Conservation (phyloP, 176 grass and related monocot species). For the Tillandsia leiboldiana region DNA sequence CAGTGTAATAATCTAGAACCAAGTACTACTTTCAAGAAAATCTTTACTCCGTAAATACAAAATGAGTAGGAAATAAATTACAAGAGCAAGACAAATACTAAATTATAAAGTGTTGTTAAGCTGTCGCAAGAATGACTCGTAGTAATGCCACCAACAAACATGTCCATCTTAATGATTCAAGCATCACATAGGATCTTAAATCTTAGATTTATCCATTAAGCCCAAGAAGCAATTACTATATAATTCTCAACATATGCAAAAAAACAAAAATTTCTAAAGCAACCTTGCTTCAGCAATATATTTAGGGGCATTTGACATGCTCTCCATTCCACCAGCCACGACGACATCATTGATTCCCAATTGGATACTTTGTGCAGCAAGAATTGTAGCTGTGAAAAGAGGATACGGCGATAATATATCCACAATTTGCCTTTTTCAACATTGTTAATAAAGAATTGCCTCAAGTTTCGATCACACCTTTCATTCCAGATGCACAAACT, state of each 20-base stretch:
- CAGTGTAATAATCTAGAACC: background rate
- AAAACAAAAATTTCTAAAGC: too few relatives aligned
- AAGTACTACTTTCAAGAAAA: background rate
- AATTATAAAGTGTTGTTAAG: too few relatives aligned
- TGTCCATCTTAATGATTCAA: too few relatives aligned
- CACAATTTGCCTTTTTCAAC: background rate
- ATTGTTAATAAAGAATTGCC: background rate
- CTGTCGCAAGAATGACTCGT: too few relatives aligned
- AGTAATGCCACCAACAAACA: too few relatives aligned
- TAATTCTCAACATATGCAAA: too few relatives aligned
- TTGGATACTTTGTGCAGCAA: constrained; percentile 77
- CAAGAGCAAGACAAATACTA: background rate
- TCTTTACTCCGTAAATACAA: background rate
- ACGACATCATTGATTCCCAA: constrained; percentile 83
- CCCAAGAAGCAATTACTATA: too few relatives aligned
- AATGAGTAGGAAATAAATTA: background rate
- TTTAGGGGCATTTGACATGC: constrained; percentile 97
- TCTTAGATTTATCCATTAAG: too few relatives aligned
- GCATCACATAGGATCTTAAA: too few relatives aligned
- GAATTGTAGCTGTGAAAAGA: constrained; percentile 56
- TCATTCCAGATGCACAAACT: constrained; percentile 94
- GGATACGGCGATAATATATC: background rate
- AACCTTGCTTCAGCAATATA: constrained; percentile 88
- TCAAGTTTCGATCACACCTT: constrained; percentile 31
- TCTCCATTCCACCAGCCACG: constrained; percentile 93